phyloP scores from a whole-genome alignment of 2,329 filamentous ascomycete species.

The Monosporascus sp. region DNA sequence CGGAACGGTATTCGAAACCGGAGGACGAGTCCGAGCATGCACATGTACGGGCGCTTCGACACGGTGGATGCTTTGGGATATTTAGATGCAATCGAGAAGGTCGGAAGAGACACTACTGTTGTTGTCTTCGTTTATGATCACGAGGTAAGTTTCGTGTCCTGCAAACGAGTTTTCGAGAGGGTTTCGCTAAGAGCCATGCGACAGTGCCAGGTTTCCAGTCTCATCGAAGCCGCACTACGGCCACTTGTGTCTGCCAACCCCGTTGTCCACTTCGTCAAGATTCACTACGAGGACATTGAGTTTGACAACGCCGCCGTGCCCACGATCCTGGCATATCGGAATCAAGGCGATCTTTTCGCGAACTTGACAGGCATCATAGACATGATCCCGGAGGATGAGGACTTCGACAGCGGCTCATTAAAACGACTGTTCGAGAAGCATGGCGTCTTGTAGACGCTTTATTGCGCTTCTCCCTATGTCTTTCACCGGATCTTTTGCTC shows the following conservation, averaged over 20 bases:
- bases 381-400: constrained; percentile 69
- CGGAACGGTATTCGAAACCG: constrained; percentile 52
- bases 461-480: neutral
- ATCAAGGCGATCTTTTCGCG: constrained; percentile 81
- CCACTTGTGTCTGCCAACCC: constrained; percentile 68
- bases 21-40: constrained; percentile 69
- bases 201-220: constrained; percentile 71
- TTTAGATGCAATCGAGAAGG: constrained; percentile 93
- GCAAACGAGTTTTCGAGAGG: constrained; percentile 12
- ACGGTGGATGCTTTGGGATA: constrained; percentile 87
- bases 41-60: constrained; percentile 73
- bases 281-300: constrained; percentile 87
- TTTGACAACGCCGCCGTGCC: constrained; percentile 87
- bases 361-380: constrained; percentile 83
- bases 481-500: neutral
- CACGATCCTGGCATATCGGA: constrained; percentile 81
- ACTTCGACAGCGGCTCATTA: constrained; percentile 50
- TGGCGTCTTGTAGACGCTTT: constrained; percentile 40
- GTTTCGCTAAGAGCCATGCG: constrained; percentile 16
- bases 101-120: constrained; percentile 72
- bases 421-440: constrained; percentile 48
- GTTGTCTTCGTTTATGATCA: constrained; percentile 92
- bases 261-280: constrained; percentile 78
- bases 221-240: constrained; percentile 72
- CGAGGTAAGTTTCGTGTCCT: constrained; percentile 53